phyloP scores from a whole-genome alignment of 306 rosid genomes.

The Cyamopsis tetragonoloba region DNA sequence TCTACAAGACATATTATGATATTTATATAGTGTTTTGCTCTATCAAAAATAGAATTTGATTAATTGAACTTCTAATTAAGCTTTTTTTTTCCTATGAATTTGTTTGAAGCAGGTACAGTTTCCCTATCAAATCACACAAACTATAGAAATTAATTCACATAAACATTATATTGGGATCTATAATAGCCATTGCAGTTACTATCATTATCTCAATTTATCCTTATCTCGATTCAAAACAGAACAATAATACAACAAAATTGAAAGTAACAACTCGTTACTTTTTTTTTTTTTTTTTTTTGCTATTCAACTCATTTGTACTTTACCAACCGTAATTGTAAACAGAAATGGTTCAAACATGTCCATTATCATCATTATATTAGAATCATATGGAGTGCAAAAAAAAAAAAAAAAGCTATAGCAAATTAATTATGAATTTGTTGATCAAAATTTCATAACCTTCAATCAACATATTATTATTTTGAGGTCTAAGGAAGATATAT shows the following conservation, averaged over 20 bases:
- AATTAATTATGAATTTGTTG: too few species aligned
- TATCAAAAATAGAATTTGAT: background rate
- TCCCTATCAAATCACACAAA: conserved; percentile 21
- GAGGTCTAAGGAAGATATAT: too few species aligned
- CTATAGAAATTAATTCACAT: conserved; percentile 15
- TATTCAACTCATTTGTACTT: conserved; percentile 33
- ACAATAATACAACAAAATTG: conserved; percentile 26
- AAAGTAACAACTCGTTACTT: conserved; percentile 36
- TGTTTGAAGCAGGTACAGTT: background rate
- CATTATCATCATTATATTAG: conserved; percentile 7
- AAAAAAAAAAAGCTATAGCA: background rate
- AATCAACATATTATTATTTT: background rate
- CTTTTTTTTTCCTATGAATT: conserved; percentile 18
- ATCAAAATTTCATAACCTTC: background rate
- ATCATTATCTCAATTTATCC: conserved; percentile 32
- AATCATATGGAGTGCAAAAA: background rate
- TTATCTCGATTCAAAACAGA: conserved; percentile 12
- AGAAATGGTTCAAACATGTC: conserved; percentile 20
- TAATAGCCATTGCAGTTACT: conserved; percentile 42
- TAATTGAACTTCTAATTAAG: background rate
- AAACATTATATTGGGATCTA: conserved; percentile 27
- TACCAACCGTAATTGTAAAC: conserved; percentile 22
- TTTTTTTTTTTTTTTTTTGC: too few species aligned
- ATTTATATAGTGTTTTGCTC: background rate
- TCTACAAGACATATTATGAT: background rate